phyloP scores from a whole-genome alignment of 176 grass and related monocot genomes.

The Saccharum spontaneum region DNA sequence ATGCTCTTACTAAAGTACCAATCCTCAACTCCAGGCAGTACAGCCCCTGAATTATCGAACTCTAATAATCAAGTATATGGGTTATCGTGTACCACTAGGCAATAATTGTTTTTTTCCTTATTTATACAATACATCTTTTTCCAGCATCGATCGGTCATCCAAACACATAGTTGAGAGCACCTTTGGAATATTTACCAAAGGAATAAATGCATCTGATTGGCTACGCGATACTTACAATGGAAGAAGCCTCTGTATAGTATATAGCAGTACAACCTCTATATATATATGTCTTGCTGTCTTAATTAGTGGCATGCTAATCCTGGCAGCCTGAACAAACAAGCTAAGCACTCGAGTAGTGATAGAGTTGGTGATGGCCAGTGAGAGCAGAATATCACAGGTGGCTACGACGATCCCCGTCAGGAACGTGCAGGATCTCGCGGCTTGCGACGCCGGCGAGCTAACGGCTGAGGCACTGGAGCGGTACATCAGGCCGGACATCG shows the following conservation, averaged over 20 bases:
- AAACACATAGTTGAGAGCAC: background rate
- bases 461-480: slow-evolving; percentile 22
- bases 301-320: background rate
- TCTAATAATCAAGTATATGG: no score
- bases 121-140: no score
- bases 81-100: no score
- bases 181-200: background rate
- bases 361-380: background rate
- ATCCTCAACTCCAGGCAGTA: no score
- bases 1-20: no score
- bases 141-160: no score
- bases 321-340: no score
- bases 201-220: background rate
- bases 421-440: slow-evolving; percentile 52
- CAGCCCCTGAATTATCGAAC: no score
- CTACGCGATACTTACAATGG: background rate
- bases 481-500: slow-evolving; percentile 41
- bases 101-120: no score
- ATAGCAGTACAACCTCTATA: no score
- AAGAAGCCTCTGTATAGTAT: no score
- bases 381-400: background rate
- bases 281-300: no score
- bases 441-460: background rate
- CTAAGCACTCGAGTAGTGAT: background rate
- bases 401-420: slow-evolving; percentile 3